Evolutionary conservation across 768 basidiomycete genomes (phyloP), one percentile per base, ranked within the genome.

Genomic region (Termitomyces eurrhizus): DNA sequence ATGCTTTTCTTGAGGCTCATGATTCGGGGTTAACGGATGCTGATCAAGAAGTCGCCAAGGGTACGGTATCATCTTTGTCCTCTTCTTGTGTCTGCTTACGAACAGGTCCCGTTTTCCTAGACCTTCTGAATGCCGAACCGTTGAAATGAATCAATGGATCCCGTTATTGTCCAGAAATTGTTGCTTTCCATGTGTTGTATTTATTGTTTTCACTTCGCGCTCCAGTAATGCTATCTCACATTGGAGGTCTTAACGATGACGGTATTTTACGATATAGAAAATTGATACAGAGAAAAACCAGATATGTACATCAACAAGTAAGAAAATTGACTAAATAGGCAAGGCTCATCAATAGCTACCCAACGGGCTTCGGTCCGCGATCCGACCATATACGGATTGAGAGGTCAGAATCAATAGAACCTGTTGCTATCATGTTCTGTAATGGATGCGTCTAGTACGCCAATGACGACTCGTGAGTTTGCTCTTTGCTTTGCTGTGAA

Each of bases 1-100:
- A 96, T 68, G 94, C 93, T 0, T 96, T 96, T 82, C 78, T 98
- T 48, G 94, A 97, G 68, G 95, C 92, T 2, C 92, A 98, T 70
- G 95, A 93, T 74, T 86, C 89, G 7, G 91, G 92, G 18, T 76
- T 93, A 56, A 86, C 88, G 4, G 89, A 90, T 61, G 90, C 86
- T 4, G 90, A 94, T 67, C 85, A 88, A 71, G 83, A 85, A 64
- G 81, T 89, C 24, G 89, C 89, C 7, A 87, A 88, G 74, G 91
- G 90, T 89, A 64, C 63, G 81, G 70, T 6, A 39, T 54, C 8
- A 56, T 52, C 12, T 59, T 59, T 5, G 32, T 45, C 14, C 13
- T 48, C 29, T 14, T 24, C 52, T 51, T 61, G 35, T 44, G 48
- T 7, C 21, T 7, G 41, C 2, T 53, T 11, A 49, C n/a, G 18